Evolutionary conservation across 2,329 filamentous ascomycete species (phyloP).

Genomic region (Aspergillus sp.): DNA sequence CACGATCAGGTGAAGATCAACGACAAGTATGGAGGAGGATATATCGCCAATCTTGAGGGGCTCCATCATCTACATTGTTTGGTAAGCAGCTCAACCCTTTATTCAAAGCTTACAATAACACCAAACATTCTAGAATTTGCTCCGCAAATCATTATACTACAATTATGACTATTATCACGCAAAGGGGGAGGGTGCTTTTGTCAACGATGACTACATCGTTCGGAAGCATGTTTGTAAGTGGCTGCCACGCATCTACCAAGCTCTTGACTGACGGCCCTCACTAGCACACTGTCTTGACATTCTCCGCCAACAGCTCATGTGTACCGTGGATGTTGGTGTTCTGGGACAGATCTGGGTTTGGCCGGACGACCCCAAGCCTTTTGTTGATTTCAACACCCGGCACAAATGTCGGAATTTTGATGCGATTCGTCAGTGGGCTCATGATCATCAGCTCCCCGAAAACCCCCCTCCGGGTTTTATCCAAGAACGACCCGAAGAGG

Average conservation of each 20-base stretch:
- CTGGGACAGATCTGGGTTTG: slow-evolving; percentile 59
- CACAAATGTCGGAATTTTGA: slow-evolving; percentile 50
- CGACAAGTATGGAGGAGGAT: slow-evolving; percentile 57
- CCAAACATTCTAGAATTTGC: slow-evolving; percentile 47
- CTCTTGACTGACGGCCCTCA: not conserved
- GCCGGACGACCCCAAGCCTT: slow-evolving; percentile 45
- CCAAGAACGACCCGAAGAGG: slow-evolving; percentile 1
- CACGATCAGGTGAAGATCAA: slow-evolving; percentile 56
- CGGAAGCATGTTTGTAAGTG: slow-evolving; percentile 57
- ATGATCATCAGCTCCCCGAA: slow-evolving; percentile 3
- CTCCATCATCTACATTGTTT: slow-evolving; percentile 50
- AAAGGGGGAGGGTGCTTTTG: slow-evolving; percentile 52
- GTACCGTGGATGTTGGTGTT: slow-evolving; percentile 57
- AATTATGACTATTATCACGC: slow-evolving; percentile 60
- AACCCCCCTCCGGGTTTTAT: slow-evolving; percentile 1
- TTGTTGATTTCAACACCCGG: slow-evolving; percentile 60
- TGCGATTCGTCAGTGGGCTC: slow-evolving; percentile 4
- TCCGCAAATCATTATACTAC: slow-evolving; percentile 58
- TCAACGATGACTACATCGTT: slow-evolving; percentile 55
- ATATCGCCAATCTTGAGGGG: slow-evolving; percentile 33
- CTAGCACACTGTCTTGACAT: slow-evolving; percentile 59
- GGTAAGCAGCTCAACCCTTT: slow-evolving; percentile 30
- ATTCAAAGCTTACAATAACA: not conserved
- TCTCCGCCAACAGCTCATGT: slow-evolving; percentile 61
- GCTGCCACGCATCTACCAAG: not conserved